Evolutionary conservation across 192 early-diverging fungal genomes (phyloP), one percentile per base, ranked within the genome.

Genomic region (Coemansia sp.): DNA sequence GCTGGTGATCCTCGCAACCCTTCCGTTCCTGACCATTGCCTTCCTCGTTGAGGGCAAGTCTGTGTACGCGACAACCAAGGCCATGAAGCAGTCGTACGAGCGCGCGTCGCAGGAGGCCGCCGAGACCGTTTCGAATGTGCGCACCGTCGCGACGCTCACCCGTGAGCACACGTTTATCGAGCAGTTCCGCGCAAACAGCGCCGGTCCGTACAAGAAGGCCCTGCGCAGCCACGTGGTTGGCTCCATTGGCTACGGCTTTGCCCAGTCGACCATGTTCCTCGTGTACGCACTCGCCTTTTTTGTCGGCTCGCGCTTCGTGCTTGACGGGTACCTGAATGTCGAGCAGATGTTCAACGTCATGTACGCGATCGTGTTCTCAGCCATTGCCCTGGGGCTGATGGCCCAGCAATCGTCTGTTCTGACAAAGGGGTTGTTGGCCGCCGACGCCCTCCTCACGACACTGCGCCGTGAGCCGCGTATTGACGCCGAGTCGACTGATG

Each of bases 71-170:
- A 58, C 82, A 10, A 71, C 77, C 19, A 80, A 83, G 53, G 81
- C 87, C 44, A 68, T 80, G 56, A 87, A 90, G 67, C 82, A 72
- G 45, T 87, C 89, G 1, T 92, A 94, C 76, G 89, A 91, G 60
- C 63, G 81, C 27, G 85, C 88, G 16, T 91, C 88, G 55, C 87
- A 93, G 70, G 85, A 91, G 55, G 91, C 93, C 23, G 82, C 84
- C 63, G 92, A 97, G 75, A 89, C 92, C 5, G 88, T 95, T 28
- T 70, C 83, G 18, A 87, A 90, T 54, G 89, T 97, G 25, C 90
- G 91, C 45, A 97, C 95, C 1, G 89, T 97, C 22, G 84, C 89
- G 28, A 81, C 92, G 6, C 81, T 97, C 28, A 89, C 84, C 14
- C 84, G 87, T 44, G 87, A 94, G 67, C 64, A 74, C 19, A 67